Evolutionary conservation across 2,329 filamentous ascomycete genomes (phyloP), one percentile per base, ranked within the genome.

Genomic region (Domatiomyces globalis): DNA sequence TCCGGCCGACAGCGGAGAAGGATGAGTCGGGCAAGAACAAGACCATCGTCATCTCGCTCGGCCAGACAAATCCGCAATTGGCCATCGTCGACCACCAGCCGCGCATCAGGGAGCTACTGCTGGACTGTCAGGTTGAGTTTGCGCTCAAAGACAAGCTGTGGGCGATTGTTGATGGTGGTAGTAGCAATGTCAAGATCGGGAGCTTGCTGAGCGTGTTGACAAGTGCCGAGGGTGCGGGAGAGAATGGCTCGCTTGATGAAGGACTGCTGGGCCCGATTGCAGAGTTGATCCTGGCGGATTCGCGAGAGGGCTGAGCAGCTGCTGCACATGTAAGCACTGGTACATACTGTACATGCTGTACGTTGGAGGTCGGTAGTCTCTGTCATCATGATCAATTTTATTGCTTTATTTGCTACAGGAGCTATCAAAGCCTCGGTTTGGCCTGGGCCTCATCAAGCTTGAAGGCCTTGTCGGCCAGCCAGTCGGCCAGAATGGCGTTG

Each of bases 401-500:
- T n/a, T n/a, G n/a, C n/a, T n/a, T n/a, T n/a, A n/a, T n/a, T n/a
- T 29, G 9, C 25, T 33, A 33, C 29, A 10, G 29, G 8, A 33
- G n/a, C n/a, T 25, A 25, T 39, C 33, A 39, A 7, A 39, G 33
- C 12, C 12, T 39, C 4, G 33, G 10, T 10, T 33, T 33, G 9
- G 29, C 29, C 29, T 10, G 9, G 29, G 29, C 29, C 8, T 5
- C 69, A 51, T 61, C 67, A 22, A 65, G 67, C 54, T 61, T 68
- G 45, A 73, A 71, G 2, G 72, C 74, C 44, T 82, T 73, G 15
- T 67, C 69, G 53, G 77, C 73, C 54, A 94, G 58, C 78, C 88
- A 95, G 52, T 76, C 72, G 51, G 71, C 73, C 59, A 95, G 73
- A 54, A 81, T 70, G 48, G 63, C 65, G 66, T 95, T 95, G 2